Percentiles rank a stretch among this genome's conserved stretches.
phyloP scores from a whole-genome alignment of 192 early-diverging fungal genomes.

The Pecoramyces ruminantium region DNA sequence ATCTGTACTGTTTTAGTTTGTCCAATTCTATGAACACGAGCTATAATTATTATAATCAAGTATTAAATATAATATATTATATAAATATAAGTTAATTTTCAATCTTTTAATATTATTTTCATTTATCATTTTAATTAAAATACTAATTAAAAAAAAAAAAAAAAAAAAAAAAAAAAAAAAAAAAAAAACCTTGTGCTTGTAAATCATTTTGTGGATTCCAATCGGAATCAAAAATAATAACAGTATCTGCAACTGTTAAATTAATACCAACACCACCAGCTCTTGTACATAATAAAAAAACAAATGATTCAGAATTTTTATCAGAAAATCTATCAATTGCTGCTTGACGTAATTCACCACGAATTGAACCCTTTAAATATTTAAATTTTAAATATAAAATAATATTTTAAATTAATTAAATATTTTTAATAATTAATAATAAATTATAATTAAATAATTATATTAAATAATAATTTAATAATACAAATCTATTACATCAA shows the following conservation, averaged over 20 bases:
- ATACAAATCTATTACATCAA: constrained; percentile 47
- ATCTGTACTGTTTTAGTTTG: constrained; percentile 72
- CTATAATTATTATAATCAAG: neutral
- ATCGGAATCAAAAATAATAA: constrained; percentile 73
- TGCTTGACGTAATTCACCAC: constrained; percentile 63
- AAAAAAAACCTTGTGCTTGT: constrained; percentile 64
- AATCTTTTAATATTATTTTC: too few species aligned
- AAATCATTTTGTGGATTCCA: constrained; percentile 85
- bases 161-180: too few species aligned
- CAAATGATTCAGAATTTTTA: constrained; percentile 55
- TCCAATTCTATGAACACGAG: constrained; percentile 69
- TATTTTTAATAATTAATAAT: too few species aligned
- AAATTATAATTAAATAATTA: too few species aligned
- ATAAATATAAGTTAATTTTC: too few species aligned
- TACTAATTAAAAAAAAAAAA: too few species aligned
- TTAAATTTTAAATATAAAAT: too few species aligned
- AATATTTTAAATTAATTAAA: too few species aligned
- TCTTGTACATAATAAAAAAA: constrained; percentile 68
- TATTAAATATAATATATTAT: too few species aligned
- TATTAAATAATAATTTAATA: too few species aligned
- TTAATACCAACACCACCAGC: constrained; percentile 82
- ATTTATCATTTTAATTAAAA: too few species aligned
- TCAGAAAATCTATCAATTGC: constrained; percentile 67
- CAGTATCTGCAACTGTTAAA: constrained; percentile 72
- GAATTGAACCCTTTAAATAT: constrained; percentile 22